Conservation (phyloP, 2,329 filamentous ascomycete genomes). For the Diaporthe vaccinii region DNA sequence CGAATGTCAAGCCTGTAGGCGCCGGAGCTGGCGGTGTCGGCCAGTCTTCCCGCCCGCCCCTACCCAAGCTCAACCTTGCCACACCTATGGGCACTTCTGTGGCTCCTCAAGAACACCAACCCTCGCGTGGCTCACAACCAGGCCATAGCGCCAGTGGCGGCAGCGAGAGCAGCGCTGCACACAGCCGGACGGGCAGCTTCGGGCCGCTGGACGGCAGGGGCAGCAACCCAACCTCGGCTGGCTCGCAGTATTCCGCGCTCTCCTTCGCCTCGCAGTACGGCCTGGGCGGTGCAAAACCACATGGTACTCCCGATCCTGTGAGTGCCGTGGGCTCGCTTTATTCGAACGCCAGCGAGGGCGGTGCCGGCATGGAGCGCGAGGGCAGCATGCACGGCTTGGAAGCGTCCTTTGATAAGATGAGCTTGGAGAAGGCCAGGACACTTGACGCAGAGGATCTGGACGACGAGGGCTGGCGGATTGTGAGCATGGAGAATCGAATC, state of each 20-base stretch:
- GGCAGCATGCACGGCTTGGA: slow-evolving; percentile 83
- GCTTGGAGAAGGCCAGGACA: slow-evolving; percentile 83
- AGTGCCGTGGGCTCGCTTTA: slow-evolving; percentile 90
- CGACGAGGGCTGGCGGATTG: slow-evolving; percentile 94
- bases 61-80: slow-evolving; percentile 85
- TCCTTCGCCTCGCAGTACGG: slow-evolving; percentile 83
- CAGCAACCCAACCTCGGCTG: slow-evolving; percentile 87
- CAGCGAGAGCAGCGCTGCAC: slow-evolving; percentile 83
- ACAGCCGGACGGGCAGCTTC: slow-evolving; percentile 88
- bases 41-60: slow-evolving; percentile 67
- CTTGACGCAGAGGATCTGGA: slow-evolving; percentile 95
- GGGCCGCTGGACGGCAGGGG: slow-evolving; percentile 80
- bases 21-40: slow-evolving; percentile 53
- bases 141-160: slow-evolving; percentile 80
- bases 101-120: slow-evolving; percentile 77
- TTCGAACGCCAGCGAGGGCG: slow-evolving; percentile 83
- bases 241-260: slow-evolving; percentile 86
- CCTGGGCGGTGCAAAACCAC: slow-evolving; percentile 74
- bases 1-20: slow-evolving; percentile 82
- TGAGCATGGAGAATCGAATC: slow-evolving; percentile 89
- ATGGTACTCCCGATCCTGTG: slow-evolving; percentile 84
- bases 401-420: slow-evolving; percentile 80
- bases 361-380: slow-evolving; percentile 84
- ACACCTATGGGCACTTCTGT: slow-evolving; percentile 88
- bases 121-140: slow-evolving; percentile 65